Evolutionary conservation across 345 rosid species (phyloP).

Genomic region (Citrus sp.): DNA sequence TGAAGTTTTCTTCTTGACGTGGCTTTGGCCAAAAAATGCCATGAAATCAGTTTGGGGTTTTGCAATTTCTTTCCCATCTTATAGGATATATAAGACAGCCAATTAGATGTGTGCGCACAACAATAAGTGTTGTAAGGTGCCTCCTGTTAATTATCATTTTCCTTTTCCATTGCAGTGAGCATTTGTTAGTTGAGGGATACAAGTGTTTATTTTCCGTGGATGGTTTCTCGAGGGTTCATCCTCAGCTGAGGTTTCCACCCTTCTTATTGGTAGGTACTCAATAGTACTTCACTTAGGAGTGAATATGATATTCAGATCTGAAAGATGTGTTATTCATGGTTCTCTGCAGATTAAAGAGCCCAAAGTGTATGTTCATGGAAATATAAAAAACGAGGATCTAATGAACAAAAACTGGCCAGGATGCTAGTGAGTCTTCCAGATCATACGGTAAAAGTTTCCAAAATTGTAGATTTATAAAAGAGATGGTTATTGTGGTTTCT

Average conservation of each 20-base stretch:
- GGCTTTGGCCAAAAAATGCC: background rate
- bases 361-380: slow-evolving; percentile 66
- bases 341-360: slow-evolving; percentile 62
- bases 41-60: background rate
- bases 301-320: background rate
- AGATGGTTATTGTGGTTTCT: no score
- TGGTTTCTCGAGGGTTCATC: slow-evolving; percentile 61
- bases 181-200: slow-evolving; percentile 59
- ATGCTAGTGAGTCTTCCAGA: slow-evolving; percentile 29
- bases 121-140: background rate
- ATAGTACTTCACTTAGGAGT: background rate
- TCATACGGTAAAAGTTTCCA: background rate
- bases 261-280: slow-evolving; percentile 45
- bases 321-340: slow-evolving; percentile 2
- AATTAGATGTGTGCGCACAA: background rate
- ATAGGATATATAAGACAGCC: background rate
- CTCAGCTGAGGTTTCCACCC: slow-evolving; percentile 57
- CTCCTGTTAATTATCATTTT: background rate
- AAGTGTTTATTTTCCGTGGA: slow-evolving; percentile 55
- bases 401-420: slow-evolving; percentile 56
- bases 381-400: slow-evolving; percentile 31
- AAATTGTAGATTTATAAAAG: background rate
- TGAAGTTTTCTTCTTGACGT: background rate
- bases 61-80: background rate
- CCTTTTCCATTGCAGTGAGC: slow-evolving; percentile 52